phyloP scores from a whole-genome alignment of 371 early-diverging fungal species.

The Mortierella sp. region DNA sequence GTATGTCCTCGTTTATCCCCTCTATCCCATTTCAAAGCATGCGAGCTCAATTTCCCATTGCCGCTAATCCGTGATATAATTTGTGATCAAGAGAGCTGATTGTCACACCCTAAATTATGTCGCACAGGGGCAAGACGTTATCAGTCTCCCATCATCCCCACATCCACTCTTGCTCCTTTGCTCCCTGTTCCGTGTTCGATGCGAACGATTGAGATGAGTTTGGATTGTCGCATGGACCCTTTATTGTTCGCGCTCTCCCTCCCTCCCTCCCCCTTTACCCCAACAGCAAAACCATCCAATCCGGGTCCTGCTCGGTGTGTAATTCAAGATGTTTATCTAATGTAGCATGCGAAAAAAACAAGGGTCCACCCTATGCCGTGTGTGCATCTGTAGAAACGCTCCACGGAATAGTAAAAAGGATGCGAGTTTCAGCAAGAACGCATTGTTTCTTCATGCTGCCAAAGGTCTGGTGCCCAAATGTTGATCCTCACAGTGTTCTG shows the following conservation, averaged over 20 bases:
- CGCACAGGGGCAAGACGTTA: background rate
- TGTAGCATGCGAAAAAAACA: background rate
- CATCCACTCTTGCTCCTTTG: too few species aligned
- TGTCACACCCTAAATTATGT: background rate
- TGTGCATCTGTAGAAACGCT: background rate
- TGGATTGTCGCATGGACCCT: background rate
- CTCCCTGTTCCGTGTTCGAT: background rate
- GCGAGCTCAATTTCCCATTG: background rate
- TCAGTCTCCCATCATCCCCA: background rate
- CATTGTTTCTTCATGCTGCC: background rate
- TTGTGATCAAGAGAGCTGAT: background rate
- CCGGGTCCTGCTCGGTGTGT: conserved; percentile 1
- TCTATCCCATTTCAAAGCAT: background rate
- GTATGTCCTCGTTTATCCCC: too few species aligned
- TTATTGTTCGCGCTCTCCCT: background rate
- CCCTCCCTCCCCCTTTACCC: background rate
- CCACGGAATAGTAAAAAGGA: background rate
- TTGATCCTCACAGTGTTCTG: too few species aligned
- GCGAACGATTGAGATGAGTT: background rate
- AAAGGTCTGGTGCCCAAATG: too few species aligned
- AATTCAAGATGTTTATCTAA: background rate
- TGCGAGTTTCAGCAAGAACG: background rate
- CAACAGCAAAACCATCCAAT: background rate
- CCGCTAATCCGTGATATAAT: background rate
- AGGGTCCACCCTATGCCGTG: background rate